Base-by-base conservation (phyloP, 176 grass and related monocot species). In the Areca catechu region DNA sequence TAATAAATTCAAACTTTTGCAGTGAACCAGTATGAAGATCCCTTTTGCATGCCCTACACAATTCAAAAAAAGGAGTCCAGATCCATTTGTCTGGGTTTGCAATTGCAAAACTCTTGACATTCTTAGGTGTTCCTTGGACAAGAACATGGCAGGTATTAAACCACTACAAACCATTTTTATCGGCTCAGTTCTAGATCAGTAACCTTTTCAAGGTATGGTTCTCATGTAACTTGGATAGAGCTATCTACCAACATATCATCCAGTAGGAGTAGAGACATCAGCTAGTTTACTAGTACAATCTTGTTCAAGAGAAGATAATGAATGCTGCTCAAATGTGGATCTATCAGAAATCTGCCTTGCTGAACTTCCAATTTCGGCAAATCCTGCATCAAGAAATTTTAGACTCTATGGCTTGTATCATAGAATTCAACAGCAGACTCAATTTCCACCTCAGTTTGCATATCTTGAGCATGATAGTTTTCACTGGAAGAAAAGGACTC, bases 11-110 rank as follows among this genome's bases (percentile, higher is more conserved):
- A 77, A 98, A 92, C 47, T 68, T 88, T 0, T 58, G 72, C 54
- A 80, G 55, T 82, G 22, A 60, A 61, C 81, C 81, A 57, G 51
- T 60, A 43, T 73, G 60, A 66, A 98, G 76, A 16, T 79, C 81
- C 47, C 72, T 85, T 66, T 62, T 81, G 73, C 82, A 92, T 43
- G 67, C 76, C 71, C 78, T 49, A 55, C 73, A 76, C 47, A 75
- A 85, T 65, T 98, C 81, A 65, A 48, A 50, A 83, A 83, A 80
- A 70, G 88, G 58, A 69, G 49, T 54, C 93, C 93, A 89, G 53
- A 98, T 75, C 93, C 84, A 85, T 74, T 65, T 80, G 49, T 85
- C 87, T 15, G 55, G 51, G 21, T 47, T 59, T 71, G 53, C 53
- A 62, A 51, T 50, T 68, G 48, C 47, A 56, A 17, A 62, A 69